A percentile compares a stretch with the other conserved stretches of the same genome.
Evolutionary conservation across 2,329 filamentous ascomycete genomes (phyloP).

Genomic region (Neonectria ditissima): DNA sequence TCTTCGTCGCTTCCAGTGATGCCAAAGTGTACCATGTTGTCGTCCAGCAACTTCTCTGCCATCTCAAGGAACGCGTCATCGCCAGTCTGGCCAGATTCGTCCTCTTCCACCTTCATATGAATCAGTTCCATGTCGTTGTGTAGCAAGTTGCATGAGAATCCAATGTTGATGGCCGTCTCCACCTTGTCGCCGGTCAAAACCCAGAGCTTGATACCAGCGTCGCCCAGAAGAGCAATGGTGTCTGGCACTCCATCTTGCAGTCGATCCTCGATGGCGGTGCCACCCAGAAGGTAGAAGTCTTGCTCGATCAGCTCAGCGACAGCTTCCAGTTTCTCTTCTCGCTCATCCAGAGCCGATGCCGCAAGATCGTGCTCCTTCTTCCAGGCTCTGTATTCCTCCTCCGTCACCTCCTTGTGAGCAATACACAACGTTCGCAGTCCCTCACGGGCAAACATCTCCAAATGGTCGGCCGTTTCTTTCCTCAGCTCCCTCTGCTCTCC

Average conservation of each 20-base stretch:
- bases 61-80: constrained; percentile 65
- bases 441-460: constrained; percentile 97
- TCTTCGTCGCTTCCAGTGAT: constrained; percentile 90
- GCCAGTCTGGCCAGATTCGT: constrained; percentile 63
- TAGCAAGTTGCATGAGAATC: constrained; percentile 97
- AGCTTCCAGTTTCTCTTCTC: constrained; percentile 92
- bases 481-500: constrained; percentile 90
- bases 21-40: constrained; percentile 77
- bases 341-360: constrained; percentile 82
- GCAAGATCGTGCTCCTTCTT: constrained; percentile 89
- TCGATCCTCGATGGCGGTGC: constrained; percentile 96
- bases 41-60: constrained; percentile 79
- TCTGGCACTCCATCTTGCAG: constrained; percentile 97
- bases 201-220: constrained; percentile 98
- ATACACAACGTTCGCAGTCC: constrained; percentile 95
- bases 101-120: constrained; percentile 85
- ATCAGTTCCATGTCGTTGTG: constrained; percentile 99
- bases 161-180: constrained; percentile 99
- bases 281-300: constrained; percentile 87
- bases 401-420: constrained; percentile 81
- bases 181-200: constrained; percentile 98
- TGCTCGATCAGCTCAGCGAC: constrained; percentile 93
- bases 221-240: constrained; percentile 88
- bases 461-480: constrained; percentile 86
- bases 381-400: constrained; percentile 88